Base-by-base conservation (phyloP, 2,329 filamentous ascomycete genomes). In the Fusarium nematophilum region DNA sequence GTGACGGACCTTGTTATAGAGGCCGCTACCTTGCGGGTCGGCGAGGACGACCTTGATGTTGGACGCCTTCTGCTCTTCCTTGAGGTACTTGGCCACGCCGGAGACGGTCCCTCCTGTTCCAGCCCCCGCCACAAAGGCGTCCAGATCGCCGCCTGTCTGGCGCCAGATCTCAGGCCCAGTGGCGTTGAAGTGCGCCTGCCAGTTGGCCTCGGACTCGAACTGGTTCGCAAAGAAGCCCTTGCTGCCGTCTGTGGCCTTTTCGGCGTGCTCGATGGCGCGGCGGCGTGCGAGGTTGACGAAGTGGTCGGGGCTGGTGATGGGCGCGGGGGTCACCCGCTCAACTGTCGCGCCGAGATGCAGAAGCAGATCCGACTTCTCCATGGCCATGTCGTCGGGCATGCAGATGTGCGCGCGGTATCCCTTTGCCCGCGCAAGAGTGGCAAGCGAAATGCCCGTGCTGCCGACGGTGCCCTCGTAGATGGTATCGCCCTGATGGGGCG, bases 381-480 rank as follows among this genome's bases (percentile, higher is more conserved):
- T 79, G 52, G 90, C 87, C 80, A 96, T 90, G 78, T 99, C 95
- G 72, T 92, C 88, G 40, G 95, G 94, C 93, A 99, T 98, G 81
- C 92, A 97, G 65, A 99, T 98, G 76, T 98, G 91, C 26, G 93
- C 93, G 64, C 89, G 86, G 79, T 98, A 98, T 27, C 95, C 95
- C 74, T 88, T 86, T 17, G 95, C 93, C 66, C 93, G 86, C 43
- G 92, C 93, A 44, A 99, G 86, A 1, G 91, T 91, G 3, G 95
- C 95, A 9, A 99, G 83, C 13, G 93, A 97, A 68, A 99, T 98
- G 17, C 95, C 95, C 0, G 95, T 99, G 72, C 92, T 96, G 56
- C 95, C 95, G 13, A 97, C 93, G 1, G 95, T 99, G 64, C 95
- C 95, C 79, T 99, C 95, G 76, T 98, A 99, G 70, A 99, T 93